These are phyloP conservation scores for Nissolia schottii DNA, from an alignment of 306 rosid genomes.

Conservation along the genomic window DNA sequence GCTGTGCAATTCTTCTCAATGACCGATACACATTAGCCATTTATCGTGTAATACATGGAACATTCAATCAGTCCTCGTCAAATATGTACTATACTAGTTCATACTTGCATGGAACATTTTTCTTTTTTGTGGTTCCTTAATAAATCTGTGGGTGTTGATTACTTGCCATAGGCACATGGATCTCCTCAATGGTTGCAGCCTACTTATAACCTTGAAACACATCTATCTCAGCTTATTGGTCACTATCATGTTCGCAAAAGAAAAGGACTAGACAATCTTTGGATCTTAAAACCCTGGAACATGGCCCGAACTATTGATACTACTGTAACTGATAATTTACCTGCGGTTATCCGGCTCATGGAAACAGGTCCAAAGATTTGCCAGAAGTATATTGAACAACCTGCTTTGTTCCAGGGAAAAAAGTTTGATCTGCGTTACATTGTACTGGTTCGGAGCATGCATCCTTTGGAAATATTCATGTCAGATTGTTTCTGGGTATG, in stretches of 20 bases:
- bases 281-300: slow-evolving; percentile 99
- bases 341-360: slow-evolving; percentile 82
- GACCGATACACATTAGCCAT: background rate
- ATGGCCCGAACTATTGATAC: slow-evolving; percentile 99
- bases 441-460: slow-evolving; percentile 75
- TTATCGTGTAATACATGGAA: background rate
- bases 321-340: slow-evolving; percentile 71
- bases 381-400: slow-evolving; percentile 92
- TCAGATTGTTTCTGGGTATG: slow-evolving; percentile 94
- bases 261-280: slow-evolving; percentile 65
- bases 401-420: slow-evolving; percentile 80
- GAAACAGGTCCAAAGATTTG: slow-evolving; percentile 98
- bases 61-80: background rate
- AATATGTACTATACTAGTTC: background rate
- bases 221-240: slow-evolving; percentile 84
- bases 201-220: slow-evolving; percentile 85
- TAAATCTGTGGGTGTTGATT: background rate
- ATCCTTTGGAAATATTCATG: slow-evolving; percentile 76
- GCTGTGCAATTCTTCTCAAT: background rate
- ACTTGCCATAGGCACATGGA: slow-evolving; percentile 67
- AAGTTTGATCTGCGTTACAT: slow-evolving; percentile 90
- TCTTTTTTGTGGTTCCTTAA: background rate
- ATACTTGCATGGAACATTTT: slow-evolving; percentile 8
- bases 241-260: slow-evolving; percentile 64
- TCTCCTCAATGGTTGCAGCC: slow-evolving; percentile 92